Base-by-base conservation (phyloP, 1,139 yeast species). In the Pichia sp. region DNA sequence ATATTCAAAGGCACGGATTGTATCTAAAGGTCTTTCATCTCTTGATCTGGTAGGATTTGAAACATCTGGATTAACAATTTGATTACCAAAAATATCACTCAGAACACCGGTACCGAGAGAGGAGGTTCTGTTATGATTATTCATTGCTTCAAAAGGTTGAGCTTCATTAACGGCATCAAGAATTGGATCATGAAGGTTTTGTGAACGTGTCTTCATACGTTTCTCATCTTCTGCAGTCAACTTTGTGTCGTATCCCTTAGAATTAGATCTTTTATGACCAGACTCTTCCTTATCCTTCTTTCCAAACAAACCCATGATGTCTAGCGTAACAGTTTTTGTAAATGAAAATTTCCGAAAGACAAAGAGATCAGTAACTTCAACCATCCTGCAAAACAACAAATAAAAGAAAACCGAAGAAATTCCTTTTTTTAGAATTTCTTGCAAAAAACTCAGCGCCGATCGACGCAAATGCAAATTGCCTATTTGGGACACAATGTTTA, bases 21-120 rank as follows among this genome's bases (percentile, higher is more conserved):
- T 92, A 67, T 94, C 98, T 62, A 92, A 70, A 4, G 98, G 98
- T 58, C 98, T 79, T 70, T 92, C 98, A 66, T 89, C 89, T 64
- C 97, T 77, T 18, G 85, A 69, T 61, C 98, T 77, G 15, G 97
- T 83, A 22, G 98, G 98, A 64, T 92, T 92, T 26, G 95, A 86
- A 59, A 83, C 74, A 65, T 92, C 98, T 6, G 95, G 86, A 54
- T 76, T 77, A 6, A 63, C 60, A 58, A 92, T 90, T 7, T 80
- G 76, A 53, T 79, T 77, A 26, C 98, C 98, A 67, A 89, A 90
- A 40, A 87, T 80, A 64, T 92, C 98, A 58, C 79, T 80, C 60
- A 82, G 66, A 29, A 76, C 75, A 42, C 64, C 59, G 12, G 63
- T 66, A 39, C 62, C 60, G 65, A 62, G 66, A 56, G 61, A 72